Evolutionary conservation across 345 rosid species (phyloP).

Genomic region (Populus nigra): DNA sequence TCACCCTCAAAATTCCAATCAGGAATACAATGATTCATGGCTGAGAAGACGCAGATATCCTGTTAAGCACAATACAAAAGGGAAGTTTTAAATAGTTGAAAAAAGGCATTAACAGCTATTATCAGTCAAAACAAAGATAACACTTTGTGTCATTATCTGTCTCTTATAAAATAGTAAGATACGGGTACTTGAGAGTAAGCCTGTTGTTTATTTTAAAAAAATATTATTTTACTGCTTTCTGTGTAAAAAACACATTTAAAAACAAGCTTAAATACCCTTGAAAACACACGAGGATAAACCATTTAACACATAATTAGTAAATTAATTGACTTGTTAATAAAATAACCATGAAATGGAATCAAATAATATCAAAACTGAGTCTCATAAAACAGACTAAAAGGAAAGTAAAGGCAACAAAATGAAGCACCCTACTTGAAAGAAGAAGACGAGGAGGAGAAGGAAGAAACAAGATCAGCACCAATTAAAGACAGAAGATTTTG

Average conservation of each 20-base stretch:
- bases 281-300: background rate
- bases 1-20: background rate
- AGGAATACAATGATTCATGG: constrained; percentile 1
- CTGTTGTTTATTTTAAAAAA: no score
- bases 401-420: background rate
- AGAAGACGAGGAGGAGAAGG: background rate
- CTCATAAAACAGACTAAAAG: background rate
- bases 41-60: background rate
- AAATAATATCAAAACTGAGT: background rate
- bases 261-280: no score
- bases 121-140: background rate
- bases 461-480: background rate
- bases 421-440: background rate
- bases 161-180: background rate
- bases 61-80: background rate
- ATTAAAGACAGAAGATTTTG: background rate
- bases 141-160: background rate
- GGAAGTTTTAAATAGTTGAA: background rate
- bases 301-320: background rate
- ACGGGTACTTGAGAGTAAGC: background rate
- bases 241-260: no score
- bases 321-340: background rate
- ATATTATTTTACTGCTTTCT: no score
- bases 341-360: background rate
- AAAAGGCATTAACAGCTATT: background rate